These are phyloP conservation scores for Zychaea mexicana DNA, from an alignment of 371 early-diverging fungal genomes.

Conservation along the genomic window DNA sequence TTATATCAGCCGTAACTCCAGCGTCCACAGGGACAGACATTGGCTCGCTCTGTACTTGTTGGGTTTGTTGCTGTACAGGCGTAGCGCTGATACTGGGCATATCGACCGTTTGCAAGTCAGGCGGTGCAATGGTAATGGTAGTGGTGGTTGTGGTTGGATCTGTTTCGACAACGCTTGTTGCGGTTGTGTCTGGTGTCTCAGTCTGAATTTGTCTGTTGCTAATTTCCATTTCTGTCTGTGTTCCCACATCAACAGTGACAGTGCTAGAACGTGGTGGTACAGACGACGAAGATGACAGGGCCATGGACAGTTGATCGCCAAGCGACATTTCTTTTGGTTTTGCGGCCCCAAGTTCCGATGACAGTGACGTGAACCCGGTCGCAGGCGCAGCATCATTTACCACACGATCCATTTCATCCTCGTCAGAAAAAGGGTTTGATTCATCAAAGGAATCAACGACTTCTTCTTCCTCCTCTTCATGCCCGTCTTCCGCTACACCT, in stretches of 20 bases:
- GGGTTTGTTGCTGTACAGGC: not conserved
- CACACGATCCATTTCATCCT: not conserved
- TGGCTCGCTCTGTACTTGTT: not conserved
- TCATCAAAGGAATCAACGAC: not conserved
- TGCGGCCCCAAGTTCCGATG: constrained; percentile 11
- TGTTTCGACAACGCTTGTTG: not conserved
- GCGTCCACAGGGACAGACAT: not conserved
- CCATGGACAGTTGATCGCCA: not conserved
- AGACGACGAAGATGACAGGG: constrained; percentile 4
- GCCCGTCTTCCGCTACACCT: constrained; percentile 1
- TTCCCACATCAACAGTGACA: constrained; percentile 9
- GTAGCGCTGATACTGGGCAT: constrained; percentile 10
- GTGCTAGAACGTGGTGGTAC: constrained; percentile 2
- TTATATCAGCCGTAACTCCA: not conserved
- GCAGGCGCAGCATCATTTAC: not conserved
- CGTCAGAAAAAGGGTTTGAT: not conserved
- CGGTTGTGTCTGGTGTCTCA: not conserved
- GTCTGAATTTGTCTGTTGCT: not conserved
- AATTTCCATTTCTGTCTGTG: constrained; percentile 5
- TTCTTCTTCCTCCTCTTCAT: constrained; percentile 3
- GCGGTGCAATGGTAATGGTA: not conserved
- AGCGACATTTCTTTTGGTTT: not conserved
- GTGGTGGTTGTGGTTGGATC: too few relatives aligned
- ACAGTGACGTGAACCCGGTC: constrained; percentile 16
- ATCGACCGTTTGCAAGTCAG: not conserved